These are phyloP conservation scores for Paxillus involutus DNA, from an alignment of 768 basidiomycete genomes.

Conservation along the genomic window DNA sequence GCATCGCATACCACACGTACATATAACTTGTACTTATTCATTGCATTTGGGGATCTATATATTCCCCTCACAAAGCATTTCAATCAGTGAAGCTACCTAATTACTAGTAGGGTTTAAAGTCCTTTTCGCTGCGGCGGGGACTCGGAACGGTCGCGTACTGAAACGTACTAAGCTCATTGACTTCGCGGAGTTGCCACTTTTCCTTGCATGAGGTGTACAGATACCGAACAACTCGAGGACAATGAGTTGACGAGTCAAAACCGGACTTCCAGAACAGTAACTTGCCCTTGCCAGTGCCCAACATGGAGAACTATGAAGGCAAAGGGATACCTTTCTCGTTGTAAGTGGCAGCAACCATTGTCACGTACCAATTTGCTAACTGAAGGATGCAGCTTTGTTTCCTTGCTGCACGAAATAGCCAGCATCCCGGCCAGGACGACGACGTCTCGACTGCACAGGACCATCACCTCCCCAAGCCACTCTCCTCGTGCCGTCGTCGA, in stretches of 20 bases:
- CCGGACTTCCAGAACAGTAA: too few relatives aligned
- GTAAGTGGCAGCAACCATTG: conserved; percentile 27
- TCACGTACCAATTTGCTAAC: not conserved
- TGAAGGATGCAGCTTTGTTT: conserved; percentile 41
- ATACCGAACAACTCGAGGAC: not conserved
- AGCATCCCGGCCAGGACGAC: conserved; percentile 21
- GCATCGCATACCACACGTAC: too few relatives aligned
- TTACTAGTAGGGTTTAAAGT: too few relatives aligned
- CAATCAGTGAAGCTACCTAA: too few relatives aligned
- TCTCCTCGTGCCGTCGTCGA: conserved; percentile 42
- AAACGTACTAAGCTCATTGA: too few relatives aligned
- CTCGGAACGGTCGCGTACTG: too few relatives aligned
- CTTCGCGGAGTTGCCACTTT: not conserved
- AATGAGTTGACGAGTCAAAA: not conserved
- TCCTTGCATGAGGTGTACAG: not conserved
- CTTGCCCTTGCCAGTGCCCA: too few relatives aligned
- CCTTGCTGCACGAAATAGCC: conserved; percentile 48
- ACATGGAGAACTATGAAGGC: conserved; percentile 16
- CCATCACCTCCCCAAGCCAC: conserved; percentile 8
- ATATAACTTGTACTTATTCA: too few relatives aligned
- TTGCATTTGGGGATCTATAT: too few relatives aligned
- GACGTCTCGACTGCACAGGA: conserved; percentile 12
- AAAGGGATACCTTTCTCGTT: conserved; percentile 42
- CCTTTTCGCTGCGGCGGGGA: too few relatives aligned
- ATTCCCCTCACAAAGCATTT: too few relatives aligned